Evolutionary conservation across 495 filamentous ascomycete species (phyloP).

Genomic region (Glarea lozoyensis): DNA sequence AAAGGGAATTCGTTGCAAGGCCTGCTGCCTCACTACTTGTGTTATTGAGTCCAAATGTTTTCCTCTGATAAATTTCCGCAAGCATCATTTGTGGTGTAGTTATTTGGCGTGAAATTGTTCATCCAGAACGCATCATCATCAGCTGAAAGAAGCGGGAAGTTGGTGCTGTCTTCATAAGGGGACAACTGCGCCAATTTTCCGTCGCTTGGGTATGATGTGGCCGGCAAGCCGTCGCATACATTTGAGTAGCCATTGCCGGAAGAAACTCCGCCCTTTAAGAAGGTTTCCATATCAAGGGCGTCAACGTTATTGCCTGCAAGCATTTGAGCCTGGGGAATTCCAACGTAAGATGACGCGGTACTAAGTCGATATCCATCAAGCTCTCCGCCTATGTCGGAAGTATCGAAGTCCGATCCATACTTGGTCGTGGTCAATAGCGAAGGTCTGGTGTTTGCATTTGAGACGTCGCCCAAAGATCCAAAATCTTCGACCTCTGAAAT

Average conservation of each 20-base stretch:
- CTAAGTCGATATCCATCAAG: constrained; percentile 34
- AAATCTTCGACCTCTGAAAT: constrained; percentile 65
- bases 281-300: constrained; percentile 45
- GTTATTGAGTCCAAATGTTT: constrained; percentile 24
- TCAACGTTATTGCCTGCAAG: constrained; percentile 42
- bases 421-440: constrained; percentile 11
- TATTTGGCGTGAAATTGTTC: constrained; percentile 11
- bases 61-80: constrained; percentile 11
- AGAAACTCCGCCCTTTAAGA: constrained; percentile 21
- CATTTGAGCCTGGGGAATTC: constrained; percentile 40
- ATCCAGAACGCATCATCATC: constrained; percentile 22
- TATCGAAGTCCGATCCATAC: constrained; percentile 22
- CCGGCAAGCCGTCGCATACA: constrained; percentile 9
- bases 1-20: constrained; percentile 20
- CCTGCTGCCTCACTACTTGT: constrained; percentile 21
- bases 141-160: constrained; percentile 9
- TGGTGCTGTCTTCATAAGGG: constrained; percentile 10
- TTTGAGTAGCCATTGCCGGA: constrained; percentile 3
- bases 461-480: constrained; percentile 7
- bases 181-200: constrained; percentile 6
- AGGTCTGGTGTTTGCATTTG: constrained; percentile 5
- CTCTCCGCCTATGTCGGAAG: constrained; percentile 18
- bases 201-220: constrained; percentile 1
- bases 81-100: constrained; percentile 9
- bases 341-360: constrained; percentile 45